These are phyloP conservation scores for Mucor irregularis DNA, from an alignment of 371 early-diverging fungal species.

Conservation along the genomic window DNA sequence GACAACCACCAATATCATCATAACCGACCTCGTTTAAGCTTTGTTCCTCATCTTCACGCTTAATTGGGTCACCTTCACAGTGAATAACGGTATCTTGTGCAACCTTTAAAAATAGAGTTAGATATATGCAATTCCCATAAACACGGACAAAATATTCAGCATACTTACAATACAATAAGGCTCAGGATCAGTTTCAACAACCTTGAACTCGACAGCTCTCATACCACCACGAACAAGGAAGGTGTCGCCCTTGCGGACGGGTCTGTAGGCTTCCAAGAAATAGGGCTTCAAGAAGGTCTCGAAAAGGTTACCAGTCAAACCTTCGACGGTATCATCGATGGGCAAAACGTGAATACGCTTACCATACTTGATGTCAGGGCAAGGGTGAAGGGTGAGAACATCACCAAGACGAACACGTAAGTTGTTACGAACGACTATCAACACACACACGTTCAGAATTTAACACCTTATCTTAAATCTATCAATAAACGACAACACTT, in stretches of 20 bases:
- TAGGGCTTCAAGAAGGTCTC: conserved; percentile 98
- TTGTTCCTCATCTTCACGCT: conserved; percentile 97
- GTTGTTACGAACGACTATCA: conserved; percentile 96
- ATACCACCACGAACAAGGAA: conserved; percentile 97
- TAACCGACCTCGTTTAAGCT: conserved; percentile 97
- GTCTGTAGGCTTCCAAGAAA: conserved; percentile 95
- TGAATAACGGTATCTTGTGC: conserved; percentile 98
- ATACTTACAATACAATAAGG: conserved; percentile 97
- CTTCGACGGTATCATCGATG: conserved; percentile 98
- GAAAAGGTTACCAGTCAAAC: conserved; percentile 96
- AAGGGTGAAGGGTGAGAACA: conserved; percentile 95
- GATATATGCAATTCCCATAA: conserved; percentile 61
- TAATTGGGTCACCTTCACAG: conserved; percentile 97
- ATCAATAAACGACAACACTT: background rate
- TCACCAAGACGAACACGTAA: conserved; percentile 98
- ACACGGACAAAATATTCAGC: too few relatives aligned
- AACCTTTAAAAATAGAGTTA: conserved; percentile 88
- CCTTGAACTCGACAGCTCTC: conserved; percentile 99
- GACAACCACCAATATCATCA: conserved; percentile 99
- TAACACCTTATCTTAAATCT: too few relatives aligned
- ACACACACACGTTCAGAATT: too few relatives aligned
- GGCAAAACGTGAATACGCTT: conserved; percentile 96
- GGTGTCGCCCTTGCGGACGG: conserved; percentile 92
- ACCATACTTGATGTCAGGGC: conserved; percentile 96
- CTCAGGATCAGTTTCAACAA: conserved; percentile 94